phyloP scores from a whole-genome alignment of 495 filamentous ascomycete genomes.

The Podospora pseudocomata region DNA sequence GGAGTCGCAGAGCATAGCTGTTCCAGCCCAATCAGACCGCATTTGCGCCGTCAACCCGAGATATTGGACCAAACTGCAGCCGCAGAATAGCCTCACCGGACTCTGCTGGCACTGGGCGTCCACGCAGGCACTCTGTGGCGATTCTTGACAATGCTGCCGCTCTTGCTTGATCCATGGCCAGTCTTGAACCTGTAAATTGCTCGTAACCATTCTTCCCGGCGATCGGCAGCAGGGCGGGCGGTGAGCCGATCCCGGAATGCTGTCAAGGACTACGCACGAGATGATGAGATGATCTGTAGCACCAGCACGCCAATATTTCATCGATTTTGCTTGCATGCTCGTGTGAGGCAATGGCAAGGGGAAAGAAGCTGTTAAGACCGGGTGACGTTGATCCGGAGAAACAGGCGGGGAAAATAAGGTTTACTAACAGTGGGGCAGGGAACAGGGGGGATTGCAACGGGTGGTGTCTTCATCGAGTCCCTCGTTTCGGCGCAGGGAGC shows the following conservation, averaged over 20 bases:
- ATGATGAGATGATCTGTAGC: slow-evolving; percentile 11
- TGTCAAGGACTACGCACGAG: slow-evolving; percentile 4
- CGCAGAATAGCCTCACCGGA: background rate
- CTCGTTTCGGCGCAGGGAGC: slow-evolving; percentile 2
- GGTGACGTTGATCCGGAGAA: background rate
- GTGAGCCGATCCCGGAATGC: slow-evolving; percentile 8
- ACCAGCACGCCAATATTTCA: background rate
- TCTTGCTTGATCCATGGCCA: no score
- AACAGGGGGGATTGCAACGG: background rate
- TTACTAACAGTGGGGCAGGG: slow-evolving; percentile 1
- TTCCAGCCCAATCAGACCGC: slow-evolving; percentile 20
- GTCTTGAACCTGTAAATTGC: slow-evolving; percentile 1
- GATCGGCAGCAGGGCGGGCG: background rate
- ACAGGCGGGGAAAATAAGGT: background rate
- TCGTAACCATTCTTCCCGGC: slow-evolving; percentile 5
- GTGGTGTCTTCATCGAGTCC: background rate
- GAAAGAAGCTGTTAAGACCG: background rate
- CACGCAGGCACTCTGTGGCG: background rate
- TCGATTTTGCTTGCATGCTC: background rate
- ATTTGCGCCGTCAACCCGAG: slow-evolving; percentile 6
- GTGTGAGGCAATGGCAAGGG: slow-evolving; percentile 7
- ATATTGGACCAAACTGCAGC: slow-evolving; percentile 8
- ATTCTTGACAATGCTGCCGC: background rate
- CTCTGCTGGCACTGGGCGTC: background rate
- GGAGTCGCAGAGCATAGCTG: background rate